These are phyloP conservation scores for Scutellospora calospora DNA, from an alignment of 371 early-diverging fungal genomes.

Conservation along the genomic window DNA sequence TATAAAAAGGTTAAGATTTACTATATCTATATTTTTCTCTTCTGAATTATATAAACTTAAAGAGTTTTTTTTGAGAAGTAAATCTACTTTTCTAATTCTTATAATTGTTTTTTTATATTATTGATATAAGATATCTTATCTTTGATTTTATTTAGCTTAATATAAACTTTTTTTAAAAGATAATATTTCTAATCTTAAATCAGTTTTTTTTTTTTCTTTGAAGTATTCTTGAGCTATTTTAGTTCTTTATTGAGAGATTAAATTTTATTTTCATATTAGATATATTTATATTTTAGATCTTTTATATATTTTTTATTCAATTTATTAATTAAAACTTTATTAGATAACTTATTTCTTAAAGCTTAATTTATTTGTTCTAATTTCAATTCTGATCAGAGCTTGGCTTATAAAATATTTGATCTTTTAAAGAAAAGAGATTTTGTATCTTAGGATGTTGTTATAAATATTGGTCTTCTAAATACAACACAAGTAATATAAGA, in stretches of 20 bases:
- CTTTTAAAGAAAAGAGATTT: too few relatives aligned
- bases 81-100: not conserved
- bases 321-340: not conserved
- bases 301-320: not conserved
- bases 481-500: too few relatives aligned
- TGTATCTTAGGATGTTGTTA: too few relatives aligned
- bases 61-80: not conserved
- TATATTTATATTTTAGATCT: not conserved
- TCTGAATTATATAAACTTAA: not conserved
- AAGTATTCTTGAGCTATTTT: not conserved
- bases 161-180: not conserved
- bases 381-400: too few relatives aligned
- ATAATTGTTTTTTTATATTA: not conserved
- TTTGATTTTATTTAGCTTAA: not conserved
- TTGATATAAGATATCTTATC: not conserved
- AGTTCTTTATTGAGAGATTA: not conserved
- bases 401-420: too few relatives aligned
- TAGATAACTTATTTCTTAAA: constrained; percentile 1
- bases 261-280: not conserved
- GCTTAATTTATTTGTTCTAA: not conserved
- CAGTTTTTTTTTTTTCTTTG: not conserved
- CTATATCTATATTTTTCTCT: not conserved
- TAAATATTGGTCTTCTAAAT: too few relatives aligned
- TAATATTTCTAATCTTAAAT: constrained; percentile 2
- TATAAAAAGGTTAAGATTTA: not conserved